Percentiles rank a stretch among this genome's conserved stretches.
Evolutionary conservation across 2,329 filamentous ascomycete genomes (phyloP).

Genomic region (Hypoxylon sp.): DNA sequence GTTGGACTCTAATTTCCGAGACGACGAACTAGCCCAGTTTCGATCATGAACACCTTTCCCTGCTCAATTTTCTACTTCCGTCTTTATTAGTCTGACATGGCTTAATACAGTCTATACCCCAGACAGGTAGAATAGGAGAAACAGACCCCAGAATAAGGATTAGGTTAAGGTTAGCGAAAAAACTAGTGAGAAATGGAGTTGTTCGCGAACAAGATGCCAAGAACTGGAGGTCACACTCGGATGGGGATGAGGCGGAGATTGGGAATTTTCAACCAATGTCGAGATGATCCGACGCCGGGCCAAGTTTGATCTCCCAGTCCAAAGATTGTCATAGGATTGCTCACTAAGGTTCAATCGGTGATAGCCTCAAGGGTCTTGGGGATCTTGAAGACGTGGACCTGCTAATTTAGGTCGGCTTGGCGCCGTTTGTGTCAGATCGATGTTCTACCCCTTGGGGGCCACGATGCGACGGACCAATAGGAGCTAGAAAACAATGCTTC

Average conservation of each 20-base stretch:
- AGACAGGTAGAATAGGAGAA: too few relatives aligned
- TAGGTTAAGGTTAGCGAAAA: conserved; percentile 14
- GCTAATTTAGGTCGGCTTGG: conserved; percentile 22
- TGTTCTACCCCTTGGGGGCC: conserved; percentile 10
- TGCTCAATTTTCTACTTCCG: conserved; percentile 1
- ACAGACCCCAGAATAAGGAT: too few relatives aligned
- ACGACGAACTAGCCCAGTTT: not conserved
- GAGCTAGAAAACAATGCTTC: conserved; percentile 1
- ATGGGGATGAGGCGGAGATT: conserved; percentile 11
- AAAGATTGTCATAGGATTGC: conserved; percentile 26
- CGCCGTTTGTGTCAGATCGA: conserved; percentile 28
- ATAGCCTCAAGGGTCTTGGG: conserved; percentile 13
- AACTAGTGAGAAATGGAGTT: conserved; percentile 6
- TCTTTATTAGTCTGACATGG: not conserved
- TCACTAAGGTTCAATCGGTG: conserved; percentile 20
- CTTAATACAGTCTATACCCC: too few relatives aligned
- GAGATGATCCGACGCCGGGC: conserved; percentile 7
- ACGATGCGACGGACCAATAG: conserved; percentile 17
- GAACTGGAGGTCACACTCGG: conserved; percentile 17
- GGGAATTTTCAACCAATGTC: conserved; percentile 10
- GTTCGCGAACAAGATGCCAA: conserved; percentile 28
- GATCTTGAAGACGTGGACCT: conserved; percentile 11
- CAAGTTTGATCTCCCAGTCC: conserved; percentile 14
- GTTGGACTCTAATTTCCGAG: conserved; percentile 18
- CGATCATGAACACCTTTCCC: not conserved